A percentile compares a stretch with the other conserved stretches of the same genome.
These are phyloP conservation scores for Eutrema heterophyllum DNA, from an alignment of 345 rosid species.

Conservation along the genomic window DNA sequence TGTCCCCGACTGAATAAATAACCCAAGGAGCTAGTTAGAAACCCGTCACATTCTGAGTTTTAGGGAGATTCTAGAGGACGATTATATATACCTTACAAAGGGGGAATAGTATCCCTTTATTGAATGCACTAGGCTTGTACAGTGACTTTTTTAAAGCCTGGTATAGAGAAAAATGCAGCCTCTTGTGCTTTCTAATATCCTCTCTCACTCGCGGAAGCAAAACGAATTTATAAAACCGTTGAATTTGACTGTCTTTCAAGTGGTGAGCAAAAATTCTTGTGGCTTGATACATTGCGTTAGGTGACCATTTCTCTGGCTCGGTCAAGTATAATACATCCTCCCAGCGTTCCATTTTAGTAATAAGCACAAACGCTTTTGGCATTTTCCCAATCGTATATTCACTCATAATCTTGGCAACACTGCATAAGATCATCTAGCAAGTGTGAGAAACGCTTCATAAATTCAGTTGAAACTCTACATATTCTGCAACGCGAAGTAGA, in stretches of 20 bases:
- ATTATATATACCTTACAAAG: constrained; percentile 62
- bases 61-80: background rate
- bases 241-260: constrained; percentile 63
- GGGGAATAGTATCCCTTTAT: constrained; percentile 86
- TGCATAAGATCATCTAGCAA: constrained; percentile 26
- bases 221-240: constrained; percentile 67
- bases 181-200: constrained; percentile 76
- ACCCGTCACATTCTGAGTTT: background rate
- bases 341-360: constrained; percentile 73
- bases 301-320: constrained; percentile 94
- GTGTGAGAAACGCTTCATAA: background rate
- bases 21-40: background rate
- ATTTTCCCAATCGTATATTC: constrained; percentile 84
- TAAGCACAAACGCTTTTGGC: constrained; percentile 79
- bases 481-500: background rate
- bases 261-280: constrained; percentile 82
- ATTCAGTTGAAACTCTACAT: background rate
- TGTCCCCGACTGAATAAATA: constrained; percentile 74
- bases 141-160: constrained; percentile 76
- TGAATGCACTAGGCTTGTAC: constrained; percentile 90
- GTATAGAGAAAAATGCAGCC: constrained; percentile 78
- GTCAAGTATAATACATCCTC: constrained; percentile 83
- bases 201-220: constrained; percentile 92
- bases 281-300: constrained; percentile 90
- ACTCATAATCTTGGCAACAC: constrained; percentile 70